Evolutionary conservation across 768 basidiomycete genomes (phyloP), one percentile per base, ranked within the genome.

Genomic region (Podaxis sp.): DNA sequence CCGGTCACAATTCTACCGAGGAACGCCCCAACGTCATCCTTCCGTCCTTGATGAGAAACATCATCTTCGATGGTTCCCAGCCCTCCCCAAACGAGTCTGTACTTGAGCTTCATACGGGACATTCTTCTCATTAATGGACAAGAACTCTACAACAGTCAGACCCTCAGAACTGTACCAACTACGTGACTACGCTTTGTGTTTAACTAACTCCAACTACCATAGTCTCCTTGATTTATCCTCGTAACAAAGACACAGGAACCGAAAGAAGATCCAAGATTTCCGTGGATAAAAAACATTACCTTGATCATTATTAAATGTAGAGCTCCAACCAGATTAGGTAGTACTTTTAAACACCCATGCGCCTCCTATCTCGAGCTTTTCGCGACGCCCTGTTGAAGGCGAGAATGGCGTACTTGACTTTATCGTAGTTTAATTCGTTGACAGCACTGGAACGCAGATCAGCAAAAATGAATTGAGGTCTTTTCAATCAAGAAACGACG

Each of bases 391-490:
- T 82, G 71, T 91, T 88, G 50, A 95, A 78, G 30, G 76, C 68
- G 44, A 90, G 75, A 64, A 96, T 82, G 0, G 89, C 87, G 68
- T 90, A 88, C 75, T 94, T 95, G 60, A 93, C 88, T 72, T 90
- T 90, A 71, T 95, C 93, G 61, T 83, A 84, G 70, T 92, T 85
- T 60, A 80, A 78, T 0, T 79, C 76, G 60, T 85, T 83, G 52
- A 94, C 74, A 7, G 88, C 85, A 64, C 93, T 95, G 72, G 13
- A 65, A 26, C 41, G 22, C 41, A 33, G 7, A 58, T 66, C 41
- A 64, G 58, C 37, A 65, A 67, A 67, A 37, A 15, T 41, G 69
- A 58, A 56, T 36, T 44, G 26, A 36, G 65, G 49, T 28, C 30
- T 4, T 52, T 59, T 24, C 58, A 49, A 37, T 53, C 41, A 62